Percentiles rank a stretch among this genome's conserved stretches.
phyloP scores from a whole-genome alignment of 1,284 basidiomycete species.

The Vanrija pseudolonga region DNA sequence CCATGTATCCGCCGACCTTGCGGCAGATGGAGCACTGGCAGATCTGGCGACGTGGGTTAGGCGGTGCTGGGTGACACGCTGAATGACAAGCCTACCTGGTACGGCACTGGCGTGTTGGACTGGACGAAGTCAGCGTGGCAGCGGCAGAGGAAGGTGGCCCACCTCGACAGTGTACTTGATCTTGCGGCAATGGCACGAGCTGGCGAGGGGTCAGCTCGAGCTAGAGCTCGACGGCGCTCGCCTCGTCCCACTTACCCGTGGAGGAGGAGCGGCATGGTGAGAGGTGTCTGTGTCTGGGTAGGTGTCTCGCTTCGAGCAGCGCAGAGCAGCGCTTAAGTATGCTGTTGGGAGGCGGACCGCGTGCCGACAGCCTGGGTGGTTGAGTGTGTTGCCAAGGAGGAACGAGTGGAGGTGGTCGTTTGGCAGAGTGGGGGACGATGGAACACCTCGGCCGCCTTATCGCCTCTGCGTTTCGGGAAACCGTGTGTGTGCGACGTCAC shows the following conservation, averaged over 20 bases:
- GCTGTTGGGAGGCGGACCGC: no score
- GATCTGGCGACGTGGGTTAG: constrained; percentile 18
- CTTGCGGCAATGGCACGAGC: constrained; percentile 47
- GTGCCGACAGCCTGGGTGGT: no score
- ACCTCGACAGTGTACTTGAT: constrained; percentile 45
- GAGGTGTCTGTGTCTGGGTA: no score
- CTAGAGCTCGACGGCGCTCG: background rate
- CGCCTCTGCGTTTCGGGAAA: no score
- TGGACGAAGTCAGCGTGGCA: constrained; percentile 6
- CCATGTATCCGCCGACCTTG: constrained; percentile 49
- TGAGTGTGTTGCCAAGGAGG: no score
- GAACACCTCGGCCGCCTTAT: no score
- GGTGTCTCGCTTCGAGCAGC: no score
- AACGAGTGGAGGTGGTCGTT: no score
- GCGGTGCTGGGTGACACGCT: background rate
- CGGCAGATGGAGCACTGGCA: constrained; percentile 50
- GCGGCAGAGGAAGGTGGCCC: background rate
- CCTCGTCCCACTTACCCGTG: constrained; percentile 25
- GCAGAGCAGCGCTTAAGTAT: no score
- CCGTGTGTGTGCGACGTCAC: no score
- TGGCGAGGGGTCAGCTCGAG: constrained; percentile 9
- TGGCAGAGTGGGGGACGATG: no score
- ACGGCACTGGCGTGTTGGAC: constrained; percentile 48
- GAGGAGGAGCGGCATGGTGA: constrained; percentile 38
- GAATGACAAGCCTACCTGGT: constrained; percentile 21